Conservation (phyloP, 441 rosid genomes). For the Syzygium syzygioides region DNA sequence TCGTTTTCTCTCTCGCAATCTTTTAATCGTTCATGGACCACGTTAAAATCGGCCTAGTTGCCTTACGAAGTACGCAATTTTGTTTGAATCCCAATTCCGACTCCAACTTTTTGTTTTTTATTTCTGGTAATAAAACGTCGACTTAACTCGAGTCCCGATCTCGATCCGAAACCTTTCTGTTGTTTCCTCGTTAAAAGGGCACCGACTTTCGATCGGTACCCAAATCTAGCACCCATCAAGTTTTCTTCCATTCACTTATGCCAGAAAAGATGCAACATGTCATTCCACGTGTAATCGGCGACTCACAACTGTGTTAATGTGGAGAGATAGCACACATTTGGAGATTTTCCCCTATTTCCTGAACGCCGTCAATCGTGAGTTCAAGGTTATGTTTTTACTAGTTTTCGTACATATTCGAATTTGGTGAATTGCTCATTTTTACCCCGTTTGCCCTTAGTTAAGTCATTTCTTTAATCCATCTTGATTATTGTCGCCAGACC, state of each 20-base stretch:
- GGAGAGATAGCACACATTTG: not conserved
- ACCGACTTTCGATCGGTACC: accelerated
- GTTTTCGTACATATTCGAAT: not conserved
- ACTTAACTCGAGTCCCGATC: not conserved
- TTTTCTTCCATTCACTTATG: not conserved
- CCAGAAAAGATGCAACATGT: accelerated
- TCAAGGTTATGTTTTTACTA: not conserved
- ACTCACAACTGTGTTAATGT: accelerated
- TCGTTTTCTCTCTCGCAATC: not conserved
- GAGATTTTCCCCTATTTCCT: accelerated
- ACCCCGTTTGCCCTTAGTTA: too few relatives aligned
- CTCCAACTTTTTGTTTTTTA: not conserved
- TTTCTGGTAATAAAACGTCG: not conserved
- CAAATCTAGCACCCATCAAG: accelerated
- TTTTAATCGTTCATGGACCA: not conserved
- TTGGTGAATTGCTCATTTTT: not conserved
- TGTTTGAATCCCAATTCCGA: not conserved
- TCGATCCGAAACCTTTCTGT: not conserved
- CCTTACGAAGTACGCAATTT: not conserved
- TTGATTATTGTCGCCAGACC: not conserved
- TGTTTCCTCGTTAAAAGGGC: accelerated
- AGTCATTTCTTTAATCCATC: not conserved
- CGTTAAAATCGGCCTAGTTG: too few relatives aligned
- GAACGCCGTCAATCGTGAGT: not conserved
- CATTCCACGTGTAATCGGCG: accelerated